These are phyloP conservation scores for Sanguinoderma infundibulare DNA, from an alignment of 1,284 basidiomycete genomes.

Conservation along the genomic window DNA sequence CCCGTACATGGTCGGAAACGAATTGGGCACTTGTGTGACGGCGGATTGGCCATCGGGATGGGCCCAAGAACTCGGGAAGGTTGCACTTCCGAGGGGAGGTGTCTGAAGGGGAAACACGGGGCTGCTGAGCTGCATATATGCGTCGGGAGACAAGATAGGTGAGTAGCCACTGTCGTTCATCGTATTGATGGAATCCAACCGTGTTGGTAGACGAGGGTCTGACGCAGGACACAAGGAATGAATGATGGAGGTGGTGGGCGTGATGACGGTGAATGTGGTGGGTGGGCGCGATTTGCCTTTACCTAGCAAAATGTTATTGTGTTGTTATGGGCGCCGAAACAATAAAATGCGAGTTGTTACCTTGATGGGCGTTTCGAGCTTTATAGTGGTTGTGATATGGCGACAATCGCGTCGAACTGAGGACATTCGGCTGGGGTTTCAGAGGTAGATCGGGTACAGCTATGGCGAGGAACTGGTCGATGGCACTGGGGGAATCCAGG, in stretches of 20 bases:
- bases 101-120: background rate
- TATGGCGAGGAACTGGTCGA: conserved; percentile 26
- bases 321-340: background rate
- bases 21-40: background rate
- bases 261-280: conserved; percentile 1
- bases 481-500: conserved; percentile 26
- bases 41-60: background rate
- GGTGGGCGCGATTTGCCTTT: background rate
- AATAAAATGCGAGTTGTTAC: background rate
- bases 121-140: background rate
- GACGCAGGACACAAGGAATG: background rate
- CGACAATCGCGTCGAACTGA: background rate
- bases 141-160: too few species aligned
- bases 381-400: background rate
- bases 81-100: background rate
- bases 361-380: background rate
- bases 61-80: background rate
- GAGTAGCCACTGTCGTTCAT: background rate
- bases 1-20: background rate
- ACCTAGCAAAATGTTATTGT: background rate
- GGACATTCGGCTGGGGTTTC: conserved; percentile 5
- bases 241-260: background rate
- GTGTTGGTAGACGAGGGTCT: background rate
- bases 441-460: conserved; percentile 11
- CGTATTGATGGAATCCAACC: background rate